These are phyloP conservation scores for Sclerotinia subarctica DNA, from an alignment of 2,329 filamentous ascomycete genomes.

Conservation along the genomic window DNA sequence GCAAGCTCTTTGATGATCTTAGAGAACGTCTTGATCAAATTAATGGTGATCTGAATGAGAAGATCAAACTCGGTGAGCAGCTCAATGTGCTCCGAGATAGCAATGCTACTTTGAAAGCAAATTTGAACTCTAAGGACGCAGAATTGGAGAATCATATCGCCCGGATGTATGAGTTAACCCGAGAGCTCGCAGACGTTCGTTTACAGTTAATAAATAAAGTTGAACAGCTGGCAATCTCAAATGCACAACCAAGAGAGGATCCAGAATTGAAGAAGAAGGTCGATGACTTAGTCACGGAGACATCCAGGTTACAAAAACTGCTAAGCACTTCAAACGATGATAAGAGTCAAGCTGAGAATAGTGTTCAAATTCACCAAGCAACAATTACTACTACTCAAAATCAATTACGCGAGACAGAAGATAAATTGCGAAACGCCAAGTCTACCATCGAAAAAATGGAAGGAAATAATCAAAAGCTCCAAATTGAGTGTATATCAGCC, in stretches of 20 bases:
- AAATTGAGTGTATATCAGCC: background rate
- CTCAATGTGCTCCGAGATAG: conserved; percentile 29
- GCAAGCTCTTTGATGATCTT: conserved; percentile 27
- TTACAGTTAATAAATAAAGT: conserved; percentile 27
- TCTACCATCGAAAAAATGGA: conserved; percentile 33
- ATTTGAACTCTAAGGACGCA: conserved; percentile 21
- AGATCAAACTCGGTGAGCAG: conserved; percentile 25
- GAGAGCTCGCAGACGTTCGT: conserved; percentile 25
- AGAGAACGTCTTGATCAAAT: conserved; percentile 29
- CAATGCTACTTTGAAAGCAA: conserved; percentile 26
- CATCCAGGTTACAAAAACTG: conserved; percentile 31
- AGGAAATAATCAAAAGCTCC: conserved; percentile 32
- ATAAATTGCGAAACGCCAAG: conserved; percentile 22
- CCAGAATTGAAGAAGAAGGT: conserved; percentile 25
- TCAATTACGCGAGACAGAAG: conserved; percentile 21
- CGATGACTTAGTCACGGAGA: conserved; percentile 31
- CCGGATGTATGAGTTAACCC: conserved; percentile 25
- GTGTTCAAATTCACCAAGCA: conserved; percentile 22
- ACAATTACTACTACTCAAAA: conserved; percentile 19
- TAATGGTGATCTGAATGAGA: conserved; percentile 24
- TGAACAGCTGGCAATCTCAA: conserved; percentile 27
- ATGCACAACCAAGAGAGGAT: conserved; percentile 28
- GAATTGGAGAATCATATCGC: conserved; percentile 23
- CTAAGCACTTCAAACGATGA: conserved; percentile 39
- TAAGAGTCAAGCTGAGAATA: conserved; percentile 26